These are phyloP conservation scores for Hypoxylon subgilvum DNA, from an alignment of 495 filamentous ascomycete species.

Conservation along the genomic window DNA sequence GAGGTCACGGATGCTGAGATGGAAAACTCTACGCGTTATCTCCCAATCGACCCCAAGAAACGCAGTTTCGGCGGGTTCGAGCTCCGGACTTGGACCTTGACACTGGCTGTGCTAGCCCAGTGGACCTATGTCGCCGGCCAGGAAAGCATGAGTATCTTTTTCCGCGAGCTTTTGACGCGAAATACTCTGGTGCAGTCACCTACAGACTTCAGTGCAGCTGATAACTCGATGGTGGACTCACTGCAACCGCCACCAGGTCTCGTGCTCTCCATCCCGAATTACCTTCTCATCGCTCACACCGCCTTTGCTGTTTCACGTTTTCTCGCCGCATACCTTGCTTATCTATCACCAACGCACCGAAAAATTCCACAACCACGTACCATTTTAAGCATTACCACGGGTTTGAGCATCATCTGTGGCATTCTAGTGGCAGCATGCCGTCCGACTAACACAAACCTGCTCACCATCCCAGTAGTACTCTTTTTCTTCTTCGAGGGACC, in stretches of 20 bases:
- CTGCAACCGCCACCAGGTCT: slow-evolving; percentile 48
- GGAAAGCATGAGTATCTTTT: slow-evolving; percentile 71
- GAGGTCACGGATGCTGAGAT: slow-evolving; percentile 60
- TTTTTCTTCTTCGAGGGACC: slow-evolving; percentile 73
- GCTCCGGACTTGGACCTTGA: slow-evolving; percentile 55
- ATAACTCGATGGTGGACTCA: not conserved
- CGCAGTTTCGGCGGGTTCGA: slow-evolving; percentile 43
- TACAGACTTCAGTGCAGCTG: slow-evolving; percentile 34
- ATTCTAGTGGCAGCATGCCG: slow-evolving; percentile 56
- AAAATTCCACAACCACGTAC: slow-evolving; percentile 58
- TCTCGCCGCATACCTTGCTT: slow-evolving; percentile 54
- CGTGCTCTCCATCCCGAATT: slow-evolving; percentile 61
- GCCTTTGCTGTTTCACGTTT: slow-evolving; percentile 58
- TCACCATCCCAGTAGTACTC: slow-evolving; percentile 63
- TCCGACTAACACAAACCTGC: slow-evolving; percentile 55
- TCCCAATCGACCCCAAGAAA: slow-evolving; percentile 50
- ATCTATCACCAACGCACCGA: slow-evolving; percentile 55
- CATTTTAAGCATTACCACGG: slow-evolving; percentile 55
- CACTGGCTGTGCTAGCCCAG: slow-evolving; percentile 69
- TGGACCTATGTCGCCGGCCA: slow-evolving; percentile 78
- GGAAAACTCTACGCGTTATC: slow-evolving; percentile 48
- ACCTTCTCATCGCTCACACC: slow-evolving; percentile 53
- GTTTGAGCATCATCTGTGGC: slow-evolving; percentile 52
- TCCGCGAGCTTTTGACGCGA: slow-evolving; percentile 57
- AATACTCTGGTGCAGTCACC: slow-evolving; percentile 52